Evolutionary conservation across 2,329 filamentous ascomycete genomes (phyloP).

Genomic region (Paecilomyces sp.): DNA sequence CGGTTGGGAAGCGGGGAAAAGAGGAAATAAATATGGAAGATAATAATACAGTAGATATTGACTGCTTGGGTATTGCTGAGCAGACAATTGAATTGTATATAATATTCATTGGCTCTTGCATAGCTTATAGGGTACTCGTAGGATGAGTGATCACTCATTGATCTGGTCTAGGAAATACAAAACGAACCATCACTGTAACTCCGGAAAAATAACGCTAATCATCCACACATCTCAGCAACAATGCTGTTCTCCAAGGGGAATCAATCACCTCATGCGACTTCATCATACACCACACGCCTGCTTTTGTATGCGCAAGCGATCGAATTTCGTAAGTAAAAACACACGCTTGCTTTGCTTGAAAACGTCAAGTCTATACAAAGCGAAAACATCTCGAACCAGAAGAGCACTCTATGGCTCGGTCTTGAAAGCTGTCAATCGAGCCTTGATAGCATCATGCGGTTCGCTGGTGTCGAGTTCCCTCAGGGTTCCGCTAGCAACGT

Average conservation of each 20-base stretch:
- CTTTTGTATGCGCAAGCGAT: neutral
- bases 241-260: neutral
- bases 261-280: neutral
- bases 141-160: neutral
- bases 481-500: constrained; percentile 52
- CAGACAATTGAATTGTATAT: too few relatives aligned
- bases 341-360: neutral
- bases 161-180: neutral
- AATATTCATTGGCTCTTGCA: neutral
- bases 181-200: neutral
- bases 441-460: constrained; percentile 30
- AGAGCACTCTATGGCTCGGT: constrained; percentile 13
- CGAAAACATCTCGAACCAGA: neutral
- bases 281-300: neutral
- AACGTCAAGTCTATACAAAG: neutral
- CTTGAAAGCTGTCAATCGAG: constrained; percentile 34
- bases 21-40: too few relatives aligned
- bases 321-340: neutral
- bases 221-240: neutral
- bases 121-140: neutral
- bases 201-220: neutral
- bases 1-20: too few relatives aligned
- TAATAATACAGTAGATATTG: too few relatives aligned
- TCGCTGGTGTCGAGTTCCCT: constrained; percentile 45
- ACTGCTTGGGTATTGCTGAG: too few relatives aligned